Percentiles rank a stretch among this genome's conserved stretches.
These are phyloP conservation scores for Calonectria montana DNA, from an alignment of 2,329 filamentous ascomycete species.

Conservation along the genomic window DNA sequence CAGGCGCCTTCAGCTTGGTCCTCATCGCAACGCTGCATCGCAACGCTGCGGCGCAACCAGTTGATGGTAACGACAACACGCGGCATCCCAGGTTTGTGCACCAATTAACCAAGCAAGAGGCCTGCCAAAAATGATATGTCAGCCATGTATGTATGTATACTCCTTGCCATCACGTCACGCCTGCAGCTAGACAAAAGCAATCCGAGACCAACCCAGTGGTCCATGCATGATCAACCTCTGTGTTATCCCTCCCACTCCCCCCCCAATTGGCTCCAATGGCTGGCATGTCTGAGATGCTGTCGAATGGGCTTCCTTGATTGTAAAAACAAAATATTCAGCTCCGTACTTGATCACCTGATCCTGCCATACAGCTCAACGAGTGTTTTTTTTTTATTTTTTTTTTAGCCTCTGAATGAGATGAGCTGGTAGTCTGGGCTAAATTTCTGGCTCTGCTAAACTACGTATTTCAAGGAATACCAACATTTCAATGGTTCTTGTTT, in stretches of 20 bases:
- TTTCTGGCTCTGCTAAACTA: no score
- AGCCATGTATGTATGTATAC: no score
- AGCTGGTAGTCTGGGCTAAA: neutral
- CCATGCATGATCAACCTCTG: neutral
- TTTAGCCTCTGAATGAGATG: neutral
- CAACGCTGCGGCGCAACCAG: neutral
- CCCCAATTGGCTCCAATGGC: neutral
- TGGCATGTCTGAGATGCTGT: neutral
- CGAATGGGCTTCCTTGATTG: neutral
- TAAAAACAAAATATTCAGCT: neutral
- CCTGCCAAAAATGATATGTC: neutral
- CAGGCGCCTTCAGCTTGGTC: neutral
- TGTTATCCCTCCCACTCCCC: neutral
- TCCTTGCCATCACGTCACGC: neutral
- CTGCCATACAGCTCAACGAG: neutral
- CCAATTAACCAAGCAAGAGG: neutral
- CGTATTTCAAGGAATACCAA: no score
- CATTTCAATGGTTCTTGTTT: no score
- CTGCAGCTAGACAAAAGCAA: slow-evolving; percentile 1
- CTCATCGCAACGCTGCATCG: neutral
- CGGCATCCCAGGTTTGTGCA: neutral
- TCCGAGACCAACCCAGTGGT: neutral
- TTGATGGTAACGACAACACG: neutral
- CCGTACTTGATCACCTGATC: no score
- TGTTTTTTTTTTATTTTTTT: neutral